A percentile compares a stretch with the other conserved stretches of the same genome.
Evolutionary conservation across 768 basidiomycete species (phyloP).

Genomic region (Clathrus columnatus): DNA sequence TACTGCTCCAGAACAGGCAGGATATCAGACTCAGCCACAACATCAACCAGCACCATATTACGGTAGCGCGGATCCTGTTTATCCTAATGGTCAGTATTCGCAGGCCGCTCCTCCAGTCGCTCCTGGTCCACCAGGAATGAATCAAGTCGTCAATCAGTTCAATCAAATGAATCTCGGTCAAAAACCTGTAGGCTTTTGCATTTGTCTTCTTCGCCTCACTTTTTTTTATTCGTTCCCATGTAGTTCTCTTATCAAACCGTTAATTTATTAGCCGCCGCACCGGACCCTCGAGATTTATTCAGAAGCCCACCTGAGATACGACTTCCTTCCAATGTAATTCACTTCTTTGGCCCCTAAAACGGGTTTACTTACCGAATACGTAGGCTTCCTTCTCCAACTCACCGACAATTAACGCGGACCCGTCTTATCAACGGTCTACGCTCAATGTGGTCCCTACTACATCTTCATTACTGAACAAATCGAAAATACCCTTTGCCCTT

Average conservation of each 20-base stretch:
- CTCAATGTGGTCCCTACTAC: conserved; percentile 91
- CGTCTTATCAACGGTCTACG: conserved; percentile 87
- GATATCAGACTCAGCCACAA: conserved; percentile 57
- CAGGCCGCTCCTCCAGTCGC: conserved; percentile 29
- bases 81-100: conserved; percentile 36
- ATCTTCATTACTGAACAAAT: conserved; percentile 76
- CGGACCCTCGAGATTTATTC: conserved; percentile 79
- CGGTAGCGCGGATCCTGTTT: conserved; percentile 32
- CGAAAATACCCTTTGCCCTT: conserved; percentile 83
- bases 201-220: background rate
- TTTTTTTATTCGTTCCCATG: conserved; percentile 12
- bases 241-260: conserved; percentile 70
- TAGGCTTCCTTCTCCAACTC: conserved; percentile 66
- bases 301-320: conserved; percentile 83
- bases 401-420: conserved; percentile 75
- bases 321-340: conserved; percentile 61
- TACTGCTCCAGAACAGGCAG: conserved; percentile 49
- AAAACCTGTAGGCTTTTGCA: conserved; percentile 34
- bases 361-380: background rate
- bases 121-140: conserved; percentile 31
- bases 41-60: conserved; percentile 38
- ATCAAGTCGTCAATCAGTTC: conserved; percentile 75
- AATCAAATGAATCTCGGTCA: conserved; percentile 75
- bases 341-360: background rate
- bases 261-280: conserved; percentile 87